Conservation (phyloP, 768 basidiomycete species). For the Kwoniella sp. region DNA sequence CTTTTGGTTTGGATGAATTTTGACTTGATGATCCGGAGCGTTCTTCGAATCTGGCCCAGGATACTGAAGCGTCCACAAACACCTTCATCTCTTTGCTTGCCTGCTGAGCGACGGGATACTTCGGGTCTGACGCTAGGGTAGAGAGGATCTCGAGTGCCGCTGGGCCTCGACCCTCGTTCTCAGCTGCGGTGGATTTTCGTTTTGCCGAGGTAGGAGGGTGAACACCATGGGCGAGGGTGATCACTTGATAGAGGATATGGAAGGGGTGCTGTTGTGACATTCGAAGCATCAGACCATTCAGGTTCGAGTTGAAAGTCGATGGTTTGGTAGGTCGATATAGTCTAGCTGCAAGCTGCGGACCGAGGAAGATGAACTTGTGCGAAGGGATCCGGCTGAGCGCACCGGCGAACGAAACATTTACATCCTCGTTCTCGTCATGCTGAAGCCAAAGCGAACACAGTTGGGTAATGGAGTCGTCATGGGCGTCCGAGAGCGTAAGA, state of each 20-base stretch:
- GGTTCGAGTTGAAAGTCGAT: slow-evolving; percentile 61
- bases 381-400: slow-evolving; percentile 71
- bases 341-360: slow-evolving; percentile 91
- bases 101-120: slow-evolving; percentile 6
- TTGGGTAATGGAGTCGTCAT: slow-evolving; percentile 78
- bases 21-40: slow-evolving; percentile 11
- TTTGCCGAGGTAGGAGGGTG: slow-evolving; percentile 17
- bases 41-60: slow-evolving; percentile 35
- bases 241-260: slow-evolving; percentile 87
- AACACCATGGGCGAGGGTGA: slow-evolving; percentile 61
- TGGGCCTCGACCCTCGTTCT: slow-evolving; percentile 61
- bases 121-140: slow-evolving; percentile 51
- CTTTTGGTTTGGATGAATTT: slow-evolving; percentile 14
- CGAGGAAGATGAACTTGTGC: slow-evolving; percentile 83
- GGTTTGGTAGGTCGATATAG: slow-evolving; percentile 60
- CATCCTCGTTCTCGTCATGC: slow-evolving; percentile 65
- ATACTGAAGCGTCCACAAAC: slow-evolving; percentile 41
- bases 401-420: slow-evolving; percentile 59
- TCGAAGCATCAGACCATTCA: slow-evolving; percentile 67
- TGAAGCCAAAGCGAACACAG: slow-evolving; percentile 90
- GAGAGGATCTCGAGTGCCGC: slow-evolving; percentile 69
- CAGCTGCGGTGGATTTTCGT: slow-evolving; percentile 30
- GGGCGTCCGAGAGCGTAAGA: slow-evolving; percentile 68
- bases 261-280: slow-evolving; percentile 89
- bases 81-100: slow-evolving; percentile 40